These are phyloP conservation scores for Wickerhamomyces sydowiorum DNA, from an alignment of 805 yeast genomes.

Conservation along the genomic window DNA sequence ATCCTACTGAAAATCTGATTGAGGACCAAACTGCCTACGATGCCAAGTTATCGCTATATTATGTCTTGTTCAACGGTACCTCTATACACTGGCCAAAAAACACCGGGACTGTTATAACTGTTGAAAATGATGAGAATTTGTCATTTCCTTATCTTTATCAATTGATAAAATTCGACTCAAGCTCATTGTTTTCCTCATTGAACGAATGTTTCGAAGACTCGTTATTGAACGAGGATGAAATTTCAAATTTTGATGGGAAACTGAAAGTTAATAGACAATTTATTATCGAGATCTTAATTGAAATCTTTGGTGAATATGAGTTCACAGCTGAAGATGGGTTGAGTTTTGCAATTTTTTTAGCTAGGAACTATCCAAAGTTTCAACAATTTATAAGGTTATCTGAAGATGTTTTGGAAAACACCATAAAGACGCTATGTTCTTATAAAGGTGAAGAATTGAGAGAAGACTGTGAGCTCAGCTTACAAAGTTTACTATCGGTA, in stretches of 20 bases:
- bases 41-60: conserved; percentile 49
- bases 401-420: conserved; percentile 44
- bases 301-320: conserved; percentile 38
- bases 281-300: conserved; percentile 65
- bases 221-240: conserved; percentile 56
- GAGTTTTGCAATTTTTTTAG: conserved; percentile 61
- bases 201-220: conserved; percentile 85
- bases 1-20: conserved; percentile 60
- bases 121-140: conserved; percentile 34
- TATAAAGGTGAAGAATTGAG: conserved; percentile 23
- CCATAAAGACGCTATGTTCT: conserved; percentile 46
- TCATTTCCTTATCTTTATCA: conserved; percentile 67
- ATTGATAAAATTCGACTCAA: conserved; percentile 49
- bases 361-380: conserved; percentile 79
- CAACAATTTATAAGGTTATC: conserved; percentile 74
- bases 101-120: conserved; percentile 27
- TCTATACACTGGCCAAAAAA: conserved; percentile 40
- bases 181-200: conserved; percentile 58
- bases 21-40: conserved; percentile 23
- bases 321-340: conserved; percentile 25
- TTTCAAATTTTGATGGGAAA: conserved; percentile 19
- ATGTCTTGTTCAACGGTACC: conserved; percentile 54
- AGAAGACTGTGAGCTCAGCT: conserved; percentile 68
- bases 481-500: conserved; percentile 63
- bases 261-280: conserved; percentile 62